Percentiles rank a stretch among this genome's conserved stretches.
phyloP scores from a whole-genome alignment of 129 eudicot genomes.

The Pseudognaphalium luteoalbum region DNA sequence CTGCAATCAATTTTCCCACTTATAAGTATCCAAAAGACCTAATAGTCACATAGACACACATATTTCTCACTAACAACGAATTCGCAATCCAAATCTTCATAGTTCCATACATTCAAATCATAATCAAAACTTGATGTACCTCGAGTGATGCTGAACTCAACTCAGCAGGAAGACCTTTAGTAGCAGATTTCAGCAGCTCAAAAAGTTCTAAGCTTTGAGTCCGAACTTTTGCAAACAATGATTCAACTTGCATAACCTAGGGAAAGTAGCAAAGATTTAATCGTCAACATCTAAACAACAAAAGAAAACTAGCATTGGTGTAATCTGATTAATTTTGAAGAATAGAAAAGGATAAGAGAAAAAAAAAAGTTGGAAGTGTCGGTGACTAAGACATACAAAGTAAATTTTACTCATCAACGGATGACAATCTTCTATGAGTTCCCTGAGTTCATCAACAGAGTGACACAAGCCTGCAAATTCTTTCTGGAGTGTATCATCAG shows the following conservation, averaged over 20 bases:
- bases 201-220: slow-evolving; percentile 57
- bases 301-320: slow-evolving; percentile 3
- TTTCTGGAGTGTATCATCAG: slow-evolving; percentile 67
- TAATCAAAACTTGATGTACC: slow-evolving; percentile 42
- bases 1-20: slow-evolving; percentile 44
- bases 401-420: slow-evolving; percentile 84
- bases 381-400: slow-evolving; percentile 59
- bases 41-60: neutral
- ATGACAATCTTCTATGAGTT: slow-evolving; percentile 67
- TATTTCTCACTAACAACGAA: neutral
- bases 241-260: slow-evolving; percentile 87
- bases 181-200: slow-evolving; percentile 59
- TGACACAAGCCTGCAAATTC: slow-evolving; percentile 51
- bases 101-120: neutral
- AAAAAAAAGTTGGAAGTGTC: neutral
- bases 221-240: slow-evolving; percentile 47
- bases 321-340: neutral
- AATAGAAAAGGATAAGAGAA: neutral
- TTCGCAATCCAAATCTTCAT: neutral
- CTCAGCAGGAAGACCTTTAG: slow-evolving; percentile 52
- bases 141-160: slow-evolving; percentile 66
- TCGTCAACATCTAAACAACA: neutral
- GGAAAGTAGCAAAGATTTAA: slow-evolving; percentile 17
- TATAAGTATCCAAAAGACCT: neutral
- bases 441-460: slow-evolving; percentile 63